Conservation (phyloP, 768 basidiomycete genomes). For the Naematelia aurantialba region DNA sequence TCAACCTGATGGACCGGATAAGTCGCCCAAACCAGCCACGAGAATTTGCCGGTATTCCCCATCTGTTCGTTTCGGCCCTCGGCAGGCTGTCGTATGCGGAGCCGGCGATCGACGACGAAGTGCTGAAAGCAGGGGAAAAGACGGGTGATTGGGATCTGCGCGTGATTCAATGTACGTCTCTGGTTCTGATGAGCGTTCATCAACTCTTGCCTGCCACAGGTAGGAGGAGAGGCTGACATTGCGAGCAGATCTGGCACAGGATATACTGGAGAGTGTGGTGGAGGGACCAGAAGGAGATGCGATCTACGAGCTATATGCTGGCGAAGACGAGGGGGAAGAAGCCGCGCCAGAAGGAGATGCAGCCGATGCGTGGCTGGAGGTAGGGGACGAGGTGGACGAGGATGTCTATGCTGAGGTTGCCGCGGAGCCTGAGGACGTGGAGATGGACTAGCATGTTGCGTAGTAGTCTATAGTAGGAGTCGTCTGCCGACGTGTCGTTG, state of each 20-base stretch:
- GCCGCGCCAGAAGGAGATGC: background rate
- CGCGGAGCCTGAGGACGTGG: background rate
- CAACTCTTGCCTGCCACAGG: background rate
- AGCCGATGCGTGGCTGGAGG: background rate
- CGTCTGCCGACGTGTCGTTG: no score
- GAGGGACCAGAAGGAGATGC: conserved; percentile 48
- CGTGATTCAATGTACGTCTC: conserved; percentile 17
- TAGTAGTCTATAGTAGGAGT: background rate
- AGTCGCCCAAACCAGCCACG: conserved; percentile 11
- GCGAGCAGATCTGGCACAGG: conserved; percentile 38
- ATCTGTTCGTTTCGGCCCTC: conserved; percentile 38
- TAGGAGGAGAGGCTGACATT: conserved; percentile 5
- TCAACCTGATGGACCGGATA: conserved; percentile 26
- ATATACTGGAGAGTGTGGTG: conserved; percentile 42
- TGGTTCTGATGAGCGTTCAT: background rate
- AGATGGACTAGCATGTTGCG: background rate
- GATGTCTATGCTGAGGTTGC: background rate
- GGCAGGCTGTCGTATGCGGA: conserved; percentile 40
- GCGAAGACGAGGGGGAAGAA: conserved; percentile 21
- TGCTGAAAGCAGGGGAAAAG: conserved; percentile 12
- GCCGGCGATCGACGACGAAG: conserved; percentile 20
- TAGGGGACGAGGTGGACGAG: background rate
- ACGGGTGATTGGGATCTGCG: conserved; percentile 6
- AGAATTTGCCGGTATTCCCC: conserved; percentile 41
- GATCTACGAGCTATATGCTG: conserved; percentile 45